Percentiles rank a stretch among this genome's conserved stretches.
phyloP scores from a whole-genome alignment of 306 rosid species.

The Vigna radiata region DNA sequence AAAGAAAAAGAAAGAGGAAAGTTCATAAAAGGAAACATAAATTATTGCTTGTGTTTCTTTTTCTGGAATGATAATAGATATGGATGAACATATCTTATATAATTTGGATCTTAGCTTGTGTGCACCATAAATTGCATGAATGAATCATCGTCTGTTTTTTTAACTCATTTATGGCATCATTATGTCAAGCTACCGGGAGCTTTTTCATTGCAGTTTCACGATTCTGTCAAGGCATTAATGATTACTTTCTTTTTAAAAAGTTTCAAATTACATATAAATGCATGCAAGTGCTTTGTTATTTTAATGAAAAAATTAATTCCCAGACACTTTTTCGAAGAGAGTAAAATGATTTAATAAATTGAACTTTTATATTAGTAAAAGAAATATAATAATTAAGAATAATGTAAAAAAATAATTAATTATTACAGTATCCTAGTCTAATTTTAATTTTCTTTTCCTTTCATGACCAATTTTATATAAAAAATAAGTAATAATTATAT shows the following conservation, averaged over 20 bases:
- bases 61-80: not conserved
- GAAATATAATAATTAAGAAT: no score
- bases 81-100: not conserved
- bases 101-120: not conserved
- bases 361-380: no score
- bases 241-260: not conserved
- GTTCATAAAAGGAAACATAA: constrained; percentile 2
- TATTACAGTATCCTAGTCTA: no score
- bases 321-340: no score
- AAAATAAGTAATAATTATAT: no score
- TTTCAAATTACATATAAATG: not conserved
- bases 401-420: no score
- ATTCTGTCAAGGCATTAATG: not conserved
- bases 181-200: not conserved
- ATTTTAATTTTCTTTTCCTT: no score
- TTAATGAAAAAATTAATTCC: not conserved
- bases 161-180: constrained; percentile 9
- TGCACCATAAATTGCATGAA: not conserved
- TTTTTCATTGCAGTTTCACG: not conserved
- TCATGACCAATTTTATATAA: no score
- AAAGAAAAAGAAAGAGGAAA: not conserved
- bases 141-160: not conserved
- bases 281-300: not conserved
- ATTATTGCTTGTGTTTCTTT: not conserved
- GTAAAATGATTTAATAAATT: no score